Percentiles rank a stretch among this genome's conserved stretches.
Conservation (phyloP, 202 grass and related monocot genomes). For the Zoysia matrella region DNA sequence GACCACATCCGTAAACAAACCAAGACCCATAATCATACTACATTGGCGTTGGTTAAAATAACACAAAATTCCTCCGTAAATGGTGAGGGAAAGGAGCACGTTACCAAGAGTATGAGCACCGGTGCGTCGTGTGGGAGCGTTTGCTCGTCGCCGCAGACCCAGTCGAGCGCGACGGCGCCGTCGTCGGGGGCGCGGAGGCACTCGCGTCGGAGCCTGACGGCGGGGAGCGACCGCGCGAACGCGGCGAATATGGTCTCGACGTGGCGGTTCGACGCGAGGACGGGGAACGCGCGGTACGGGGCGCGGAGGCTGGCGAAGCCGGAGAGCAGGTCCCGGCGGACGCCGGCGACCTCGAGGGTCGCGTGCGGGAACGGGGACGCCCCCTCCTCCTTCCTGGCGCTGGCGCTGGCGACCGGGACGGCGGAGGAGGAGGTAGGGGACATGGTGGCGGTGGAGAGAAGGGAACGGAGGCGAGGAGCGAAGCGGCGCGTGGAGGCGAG, state of each 20-base stretch:
- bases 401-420: constrained; percentile 2
- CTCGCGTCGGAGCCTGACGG: constrained; percentile 62
- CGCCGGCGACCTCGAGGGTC: constrained; percentile 76
- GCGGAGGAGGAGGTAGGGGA: neutral
- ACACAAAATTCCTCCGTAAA: neutral
- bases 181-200: constrained; percentile 79
- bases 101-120: constrained; percentile 85
- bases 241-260: constrained; percentile 91
- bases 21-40: neutral
- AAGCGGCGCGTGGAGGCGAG: constrained; percentile 46
- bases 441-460: constrained; percentile 32
- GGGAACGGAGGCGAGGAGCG: constrained; percentile 46
- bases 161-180: constrained; percentile 82
- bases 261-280: constrained; percentile 74
- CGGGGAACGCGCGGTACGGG: constrained; percentile 76
- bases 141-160: constrained; percentile 76
- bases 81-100: constrained; percentile 5
- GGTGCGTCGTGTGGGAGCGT: constrained; percentile 62
- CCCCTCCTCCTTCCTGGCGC: constrained; percentile 23
- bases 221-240: constrained; percentile 65
- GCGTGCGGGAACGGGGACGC: constrained; percentile 37
- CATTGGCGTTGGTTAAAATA: neutral
- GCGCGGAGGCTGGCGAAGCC: constrained; percentile 73
- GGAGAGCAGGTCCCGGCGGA: constrained; percentile 57
- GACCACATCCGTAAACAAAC: neutral